These are phyloP conservation scores for Babesia caballi DNA, from an alignment of 169 alveolate species.

Conservation along the genomic window DNA sequence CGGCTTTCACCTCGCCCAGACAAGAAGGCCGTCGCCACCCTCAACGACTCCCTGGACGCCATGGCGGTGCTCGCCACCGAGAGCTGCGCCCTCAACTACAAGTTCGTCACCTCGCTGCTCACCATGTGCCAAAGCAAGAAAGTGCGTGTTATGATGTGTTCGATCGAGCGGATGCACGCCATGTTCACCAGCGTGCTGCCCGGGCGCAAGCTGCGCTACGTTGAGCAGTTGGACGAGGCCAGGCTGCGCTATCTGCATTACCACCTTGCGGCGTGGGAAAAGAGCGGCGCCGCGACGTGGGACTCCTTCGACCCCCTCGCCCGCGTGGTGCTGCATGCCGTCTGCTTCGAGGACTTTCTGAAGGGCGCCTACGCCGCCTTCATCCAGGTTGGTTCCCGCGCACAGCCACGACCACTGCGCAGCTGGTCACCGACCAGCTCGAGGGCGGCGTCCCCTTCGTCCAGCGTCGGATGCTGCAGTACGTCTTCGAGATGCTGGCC, in stretches of 20 bases:
- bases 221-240: conserved; percentile 30
- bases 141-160: conserved; percentile 36
- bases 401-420: background rate
- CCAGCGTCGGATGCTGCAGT: conserved; percentile 36
- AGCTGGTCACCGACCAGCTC: conserved; percentile 53
- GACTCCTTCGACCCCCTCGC: conserved; percentile 38
- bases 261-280: conserved; percentile 1
- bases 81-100: conserved; percentile 46
- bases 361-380: conserved; percentile 58
- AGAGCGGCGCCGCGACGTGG: conserved; percentile 20
- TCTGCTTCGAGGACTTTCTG: conserved; percentile 56
- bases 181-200: conserved; percentile 56
- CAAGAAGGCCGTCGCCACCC: conserved; percentile 35
- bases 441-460: conserved; percentile 41
- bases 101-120: conserved; percentile 21
- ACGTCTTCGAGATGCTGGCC: conserved; percentile 53
- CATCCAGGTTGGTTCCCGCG: conserved; percentile 43
- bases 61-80: conserved; percentile 55
- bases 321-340: conserved; percentile 24
- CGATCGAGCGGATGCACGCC: conserved; percentile 48
- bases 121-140: conserved; percentile 30
- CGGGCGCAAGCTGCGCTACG: conserved; percentile 37
- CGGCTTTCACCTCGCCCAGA: conserved; percentile 3
- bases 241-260: background rate
- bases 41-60: conserved; percentile 49